Base-by-base conservation (phyloP, 192 early-diverging fungal species). In the Funneliformis mosseae region DNA sequence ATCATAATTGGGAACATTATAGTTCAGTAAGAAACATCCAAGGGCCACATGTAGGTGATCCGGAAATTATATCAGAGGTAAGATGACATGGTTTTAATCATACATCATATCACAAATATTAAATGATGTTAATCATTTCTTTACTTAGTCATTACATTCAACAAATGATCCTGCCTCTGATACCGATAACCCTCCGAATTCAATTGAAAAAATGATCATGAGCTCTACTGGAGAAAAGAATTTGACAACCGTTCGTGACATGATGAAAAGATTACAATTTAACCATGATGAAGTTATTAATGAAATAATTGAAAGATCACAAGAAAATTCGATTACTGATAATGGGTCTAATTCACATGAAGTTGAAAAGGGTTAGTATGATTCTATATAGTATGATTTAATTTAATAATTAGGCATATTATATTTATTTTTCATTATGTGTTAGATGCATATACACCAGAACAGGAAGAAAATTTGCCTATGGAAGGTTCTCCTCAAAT, bases 1-100 rank as follows among this genome's bases (percentile, higher is more conserved):
- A 94, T 80, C 93, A 94, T 69, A 91, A 87, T 69, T 94, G 92
- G 86, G 92, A 94, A 75, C 93, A 93, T 78, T 94, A 94, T 62
- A 93, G 91, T 59, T 94, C 93, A 1, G 90, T 94, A 38, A 83
- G 92, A 5, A 93, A 93, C 63, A 84, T 87, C 25, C 82, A 84
- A 62, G 93, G 92, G 0, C 92, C 93, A 21, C 84, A 88, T 27
- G 82, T 81, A 1, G 93, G 93, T 16, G 81, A 86, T 62, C 92
- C 93, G 3, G 81, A 90, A 39, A 92, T 93, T 28, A 89, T 88
- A 55, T n/a, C 38, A 43, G 63, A 64, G 63, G 63, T 28, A 64
- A 64, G 11, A 63, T 63, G 2, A 25, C 18, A 23, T 63, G 3
- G 18, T 4, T 18, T 48, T 14, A 14, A 48, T 48, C 16, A 14